Conservation (phyloP, 768 basidiomycete genomes). For the Leccinum sublutescens region DNA sequence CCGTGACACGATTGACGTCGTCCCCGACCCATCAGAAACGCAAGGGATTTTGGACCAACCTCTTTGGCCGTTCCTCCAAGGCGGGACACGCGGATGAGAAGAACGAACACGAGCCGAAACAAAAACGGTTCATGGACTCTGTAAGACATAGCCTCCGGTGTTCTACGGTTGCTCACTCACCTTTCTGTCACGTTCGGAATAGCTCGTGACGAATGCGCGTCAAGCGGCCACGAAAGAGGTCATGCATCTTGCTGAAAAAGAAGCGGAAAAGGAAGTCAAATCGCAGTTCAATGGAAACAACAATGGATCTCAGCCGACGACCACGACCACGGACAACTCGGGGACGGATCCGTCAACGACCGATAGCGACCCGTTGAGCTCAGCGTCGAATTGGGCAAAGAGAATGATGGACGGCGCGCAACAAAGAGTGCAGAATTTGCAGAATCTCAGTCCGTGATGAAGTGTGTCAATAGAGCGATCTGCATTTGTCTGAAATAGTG, state of each 20-base stretch:
- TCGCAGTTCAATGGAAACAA: not conserved
- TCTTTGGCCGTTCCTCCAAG: constrained; percentile 4
- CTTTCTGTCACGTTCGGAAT: not conserved
- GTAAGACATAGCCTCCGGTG: not conserved
- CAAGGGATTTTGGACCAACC: constrained; percentile 17
- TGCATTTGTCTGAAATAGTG: not conserved
- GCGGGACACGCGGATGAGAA: not conserved
- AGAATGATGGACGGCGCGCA: constrained; percentile 10
- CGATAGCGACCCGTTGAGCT: not conserved
- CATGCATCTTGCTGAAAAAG: constrained; percentile 10
- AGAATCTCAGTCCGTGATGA: constrained; percentile 1
- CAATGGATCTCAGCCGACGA: constrained; percentile 1
- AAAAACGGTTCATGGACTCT: constrained; percentile 9
- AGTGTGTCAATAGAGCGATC: not conserved
- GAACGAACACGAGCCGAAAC: not conserved
- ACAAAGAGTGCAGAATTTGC: constrained; percentile 15
- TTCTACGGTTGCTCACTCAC: no score
- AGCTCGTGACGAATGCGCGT: constrained; percentile 3
- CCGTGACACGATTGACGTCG: not conserved
- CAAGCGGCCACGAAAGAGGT: constrained; percentile 9
- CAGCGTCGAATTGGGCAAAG: constrained; percentile 19
- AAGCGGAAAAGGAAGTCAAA: constrained; percentile 10
- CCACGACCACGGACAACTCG: no score
- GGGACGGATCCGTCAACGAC: not conserved
- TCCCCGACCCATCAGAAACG: constrained; percentile 9